Evolutionary conservation across 2,329 filamentous ascomycete species (phyloP), one percentile per base, ranked within the genome.

Genomic region (Beauveria bassiana): DNA sequence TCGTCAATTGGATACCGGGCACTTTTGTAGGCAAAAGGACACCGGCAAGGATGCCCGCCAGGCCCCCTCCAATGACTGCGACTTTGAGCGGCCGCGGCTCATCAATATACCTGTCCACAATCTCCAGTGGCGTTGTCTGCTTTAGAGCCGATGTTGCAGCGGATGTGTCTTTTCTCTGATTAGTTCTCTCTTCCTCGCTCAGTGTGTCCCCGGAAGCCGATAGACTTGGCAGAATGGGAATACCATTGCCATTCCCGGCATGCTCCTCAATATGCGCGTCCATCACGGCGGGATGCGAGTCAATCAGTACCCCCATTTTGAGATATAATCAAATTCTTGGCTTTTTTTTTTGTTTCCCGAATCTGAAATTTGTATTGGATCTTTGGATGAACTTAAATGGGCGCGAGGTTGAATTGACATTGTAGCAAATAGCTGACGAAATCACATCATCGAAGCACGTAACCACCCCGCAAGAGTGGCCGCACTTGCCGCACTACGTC

Each of bases 21-120:
- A 91, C 83, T 65, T 91, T 91, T 10, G 76, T 80, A 0, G 87
- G 88, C 1, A 92, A 74, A 9, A 91, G 72, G 8, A 86, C 78
- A 0, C 87, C 88, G 1, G 88, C 84, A 5, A 82, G 80, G 42
- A 74, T 71, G 0, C 71, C 72, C 3, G 70, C 67, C 24, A 74
- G 64, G 1, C 73, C 75, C 53, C 71, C 75, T 28, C 75, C 75
- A 58, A 77, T 71, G 3, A 75, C 69, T 0, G 70, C 72, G 2
- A 75, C 73, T 38, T 68, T 68, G 34, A 75, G 52, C 9, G 69
- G 64, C 12, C 72, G 70, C 16, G 71, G 70, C 45, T 75, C 71
- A 46, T 75, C 73, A 38, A 75, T 70, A 53, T 69, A 73, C 16
- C 70, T 67, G 52, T 75, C 68, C n/a, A 73, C 59, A 20, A 61